Percentiles rank a stretch among this genome's conserved stretches.
Conservation (phyloP, 768 basidiomycete species). For the Rhizopogon sp. region DNA sequence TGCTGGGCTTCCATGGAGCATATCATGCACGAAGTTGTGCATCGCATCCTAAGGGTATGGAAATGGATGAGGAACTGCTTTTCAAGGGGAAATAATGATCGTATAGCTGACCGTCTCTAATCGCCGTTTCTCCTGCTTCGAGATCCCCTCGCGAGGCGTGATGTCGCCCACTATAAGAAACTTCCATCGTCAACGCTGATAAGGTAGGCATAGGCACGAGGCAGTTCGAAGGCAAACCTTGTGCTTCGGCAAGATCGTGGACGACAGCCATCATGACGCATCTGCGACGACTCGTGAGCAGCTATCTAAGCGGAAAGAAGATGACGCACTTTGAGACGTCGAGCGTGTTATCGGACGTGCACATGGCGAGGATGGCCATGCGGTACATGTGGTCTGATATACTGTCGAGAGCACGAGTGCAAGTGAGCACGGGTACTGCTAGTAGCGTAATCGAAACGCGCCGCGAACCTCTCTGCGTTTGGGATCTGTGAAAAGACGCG, state of each 20-base stretch:
- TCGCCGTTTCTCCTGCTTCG: slow-evolving; percentile 72
- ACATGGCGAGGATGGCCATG: slow-evolving; percentile 93
- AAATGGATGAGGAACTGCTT: neutral
- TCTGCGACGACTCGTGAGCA: slow-evolving; percentile 28
- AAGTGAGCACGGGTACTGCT: neutral
- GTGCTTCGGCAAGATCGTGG: slow-evolving; percentile 95
- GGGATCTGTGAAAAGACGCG: slow-evolving; percentile 50
- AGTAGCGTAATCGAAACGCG: neutral
- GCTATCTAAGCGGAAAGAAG: neutral
- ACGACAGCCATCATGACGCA: slow-evolving; percentile 88
- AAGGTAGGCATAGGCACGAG: neutral
- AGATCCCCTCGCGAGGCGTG: slow-evolving; percentile 80
- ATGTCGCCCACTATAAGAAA: slow-evolving; percentile 78
- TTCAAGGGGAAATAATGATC: neutral
- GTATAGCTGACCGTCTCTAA: slow-evolving; percentile 56
- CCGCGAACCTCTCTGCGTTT: slow-evolving; percentile 68
- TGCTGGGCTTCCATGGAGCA: slow-evolving; percentile 74
- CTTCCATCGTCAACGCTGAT: neutral
- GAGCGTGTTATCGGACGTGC: slow-evolving; percentile 66
- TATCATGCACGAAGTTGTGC: slow-evolving; percentile 82
- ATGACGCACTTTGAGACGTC: slow-evolving; percentile 64
- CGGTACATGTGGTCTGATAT: slow-evolving; percentile 98
- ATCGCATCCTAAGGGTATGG: slow-evolving; percentile 65
- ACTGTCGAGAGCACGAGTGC: slow-evolving; percentile 31
- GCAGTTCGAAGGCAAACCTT: slow-evolving; percentile 42